phyloP scores from a whole-genome alignment of 2,329 filamentous ascomycete species.

The Aspergillus fructus region DNA sequence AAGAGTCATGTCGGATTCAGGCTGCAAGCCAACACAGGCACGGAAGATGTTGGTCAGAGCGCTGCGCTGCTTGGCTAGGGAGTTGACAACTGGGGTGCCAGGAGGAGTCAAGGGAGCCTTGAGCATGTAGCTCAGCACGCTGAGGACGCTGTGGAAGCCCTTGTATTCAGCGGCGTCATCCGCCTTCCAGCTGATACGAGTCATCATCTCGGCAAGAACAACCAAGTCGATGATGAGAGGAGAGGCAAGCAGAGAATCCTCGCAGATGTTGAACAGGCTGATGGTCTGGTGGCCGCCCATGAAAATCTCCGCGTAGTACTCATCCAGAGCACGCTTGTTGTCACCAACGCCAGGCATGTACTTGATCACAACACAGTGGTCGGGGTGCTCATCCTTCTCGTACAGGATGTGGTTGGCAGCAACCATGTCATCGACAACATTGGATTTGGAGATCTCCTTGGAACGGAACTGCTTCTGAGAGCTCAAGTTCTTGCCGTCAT shows the following conservation, averaged over 20 bases:
- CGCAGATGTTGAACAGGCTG: constrained; percentile 96
- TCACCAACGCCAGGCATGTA: constrained; percentile 99
- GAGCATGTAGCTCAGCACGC: constrained; percentile 98
- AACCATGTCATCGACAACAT: constrained; percentile 99
- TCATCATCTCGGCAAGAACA: constrained; percentile 95
- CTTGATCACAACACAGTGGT: constrained; percentile 99
- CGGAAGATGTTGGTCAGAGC: constrained; percentile 98
- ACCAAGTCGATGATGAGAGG: constrained; percentile 97
- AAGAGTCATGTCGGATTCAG: constrained; percentile 97
- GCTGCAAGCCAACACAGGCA: constrained; percentile 92
- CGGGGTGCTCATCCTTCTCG: constrained; percentile 87
- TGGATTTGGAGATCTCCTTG: constrained; percentile 99
- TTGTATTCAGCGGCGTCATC: constrained; percentile 69
- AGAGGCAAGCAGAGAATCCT: constrained; percentile 93
- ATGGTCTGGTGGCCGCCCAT: constrained; percentile 98
- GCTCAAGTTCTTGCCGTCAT: constrained; percentile 97
- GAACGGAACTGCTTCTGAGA: constrained; percentile 98
- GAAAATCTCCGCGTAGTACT: constrained; percentile 99
- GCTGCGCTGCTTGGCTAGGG: constrained; percentile 91
- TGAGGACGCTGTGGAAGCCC: constrained; percentile 95
- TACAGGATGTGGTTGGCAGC: constrained; percentile 92
- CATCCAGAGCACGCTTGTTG: constrained; percentile 97
- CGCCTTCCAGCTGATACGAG: constrained; percentile 88
- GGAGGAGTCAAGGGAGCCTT: constrained; percentile 90
- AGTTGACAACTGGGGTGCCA: constrained; percentile 92